phyloP scores from a whole-genome alignment of 495 filamentous ascomycete species.

The Xylaria cubensis region DNA sequence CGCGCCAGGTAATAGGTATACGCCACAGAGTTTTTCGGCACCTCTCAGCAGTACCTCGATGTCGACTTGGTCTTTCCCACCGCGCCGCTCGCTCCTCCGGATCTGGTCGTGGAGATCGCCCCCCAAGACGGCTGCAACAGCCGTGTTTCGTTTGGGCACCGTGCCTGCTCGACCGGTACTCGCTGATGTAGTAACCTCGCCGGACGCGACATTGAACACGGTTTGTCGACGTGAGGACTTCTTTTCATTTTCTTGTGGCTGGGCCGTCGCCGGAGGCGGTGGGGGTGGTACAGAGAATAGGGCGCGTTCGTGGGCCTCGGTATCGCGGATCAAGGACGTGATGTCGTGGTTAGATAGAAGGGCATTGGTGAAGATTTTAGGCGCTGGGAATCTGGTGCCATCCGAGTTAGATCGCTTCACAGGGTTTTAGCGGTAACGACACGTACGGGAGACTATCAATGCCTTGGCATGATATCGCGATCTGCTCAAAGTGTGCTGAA shows the following conservation, averaged over 20 bases:
- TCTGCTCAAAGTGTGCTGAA: constrained; percentile 88
- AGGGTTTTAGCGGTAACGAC: background rate
- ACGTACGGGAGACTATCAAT: constrained; percentile 85
- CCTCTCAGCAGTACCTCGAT: constrained; percentile 85
- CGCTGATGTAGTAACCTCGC: constrained; percentile 60
- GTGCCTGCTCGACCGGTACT: constrained; percentile 49
- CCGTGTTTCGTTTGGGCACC: constrained; percentile 75
- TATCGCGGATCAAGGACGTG: constrained; percentile 92
- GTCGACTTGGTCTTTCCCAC: constrained; percentile 73
- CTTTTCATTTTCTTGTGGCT: constrained; percentile 41
- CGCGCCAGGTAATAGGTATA: constrained; percentile 88
- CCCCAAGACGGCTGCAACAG: constrained; percentile 88
- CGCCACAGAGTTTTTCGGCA: constrained; percentile 86
- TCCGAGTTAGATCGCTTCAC: constrained; percentile 8
- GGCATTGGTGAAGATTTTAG: constrained; percentile 96
- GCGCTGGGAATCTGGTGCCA: constrained; percentile 73
- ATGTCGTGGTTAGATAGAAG: constrained; percentile 88
- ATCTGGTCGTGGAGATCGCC: constrained; percentile 87
- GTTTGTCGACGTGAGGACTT: constrained; percentile 54
- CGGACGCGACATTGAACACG: constrained; percentile 61
- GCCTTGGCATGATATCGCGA: constrained; percentile 78
- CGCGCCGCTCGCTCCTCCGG: constrained; percentile 58
- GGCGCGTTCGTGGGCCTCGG: constrained; percentile 92
- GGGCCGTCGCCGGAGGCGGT: constrained; percentile 48
- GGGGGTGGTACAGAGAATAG: constrained; percentile 88